Percentiles rank a stretch among this genome's conserved stretches.
phyloP scores from a whole-genome alignment of 805 yeast species.

The Candida palmyrensis region DNA sequence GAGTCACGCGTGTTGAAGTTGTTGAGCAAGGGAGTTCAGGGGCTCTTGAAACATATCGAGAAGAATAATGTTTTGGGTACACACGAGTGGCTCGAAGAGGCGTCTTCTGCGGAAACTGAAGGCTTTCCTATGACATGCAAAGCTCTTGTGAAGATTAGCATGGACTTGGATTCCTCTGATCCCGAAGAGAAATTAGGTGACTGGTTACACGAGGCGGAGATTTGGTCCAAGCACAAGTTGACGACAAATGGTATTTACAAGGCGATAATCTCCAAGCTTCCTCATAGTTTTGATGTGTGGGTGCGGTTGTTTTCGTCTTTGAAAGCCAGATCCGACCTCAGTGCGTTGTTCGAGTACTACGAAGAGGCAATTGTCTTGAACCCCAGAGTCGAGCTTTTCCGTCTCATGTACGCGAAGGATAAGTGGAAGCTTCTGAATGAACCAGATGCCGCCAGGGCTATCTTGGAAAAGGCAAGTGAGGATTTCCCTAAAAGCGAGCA shows the following conservation, averaged over 20 bases:
- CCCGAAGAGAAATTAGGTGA: slow-evolving; percentile 10
- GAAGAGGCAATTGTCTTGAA: slow-evolving; percentile 48
- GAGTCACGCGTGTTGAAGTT: slow-evolving; percentile 44
- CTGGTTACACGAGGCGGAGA: slow-evolving; percentile 27
- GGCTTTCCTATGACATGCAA: slow-evolving; percentile 43
- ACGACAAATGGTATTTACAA: slow-evolving; percentile 46
- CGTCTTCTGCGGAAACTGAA: slow-evolving; percentile 47
- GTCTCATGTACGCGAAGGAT: slow-evolving; percentile 71
- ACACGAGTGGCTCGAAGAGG: slow-evolving; percentile 52
- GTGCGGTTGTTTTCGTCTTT: slow-evolving; percentile 31
- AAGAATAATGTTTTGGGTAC: slow-evolving; percentile 16
- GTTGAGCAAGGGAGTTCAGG: slow-evolving; percentile 43
- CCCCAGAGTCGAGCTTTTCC: slow-evolving; percentile 46
- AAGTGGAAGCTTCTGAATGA: slow-evolving; percentile 49
- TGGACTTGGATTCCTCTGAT: slow-evolving; percentile 16
- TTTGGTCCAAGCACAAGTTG: slow-evolving; percentile 10
- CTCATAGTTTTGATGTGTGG: slow-evolving; percentile 48
- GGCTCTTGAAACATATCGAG: slow-evolving; percentile 26
- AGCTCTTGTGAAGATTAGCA: slow-evolving; percentile 44
- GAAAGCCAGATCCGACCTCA: slow-evolving; percentile 11
- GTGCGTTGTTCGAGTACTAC: slow-evolving; percentile 31
- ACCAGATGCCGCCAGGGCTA: slow-evolving; percentile 44
- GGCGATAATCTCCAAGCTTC: slow-evolving; percentile 41
- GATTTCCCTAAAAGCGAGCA: slow-evolving; percentile 43
- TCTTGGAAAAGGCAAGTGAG: slow-evolving; percentile 46